These are phyloP conservation scores for Pisolithus tinctorius DNA, from an alignment of 768 basidiomycete species.

Conservation along the genomic window DNA sequence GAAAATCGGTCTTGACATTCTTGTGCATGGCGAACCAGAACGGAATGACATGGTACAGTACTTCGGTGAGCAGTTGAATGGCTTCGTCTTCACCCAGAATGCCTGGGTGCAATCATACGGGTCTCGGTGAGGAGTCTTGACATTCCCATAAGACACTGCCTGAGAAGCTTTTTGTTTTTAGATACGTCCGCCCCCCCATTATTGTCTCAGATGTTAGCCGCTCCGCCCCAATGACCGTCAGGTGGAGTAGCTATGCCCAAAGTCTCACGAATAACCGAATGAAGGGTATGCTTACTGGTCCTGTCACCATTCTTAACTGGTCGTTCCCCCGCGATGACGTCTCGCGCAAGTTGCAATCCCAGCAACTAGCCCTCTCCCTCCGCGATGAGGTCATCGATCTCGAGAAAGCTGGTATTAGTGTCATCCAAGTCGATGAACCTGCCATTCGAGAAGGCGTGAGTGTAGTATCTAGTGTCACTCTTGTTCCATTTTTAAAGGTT, in stretches of 20 bases:
- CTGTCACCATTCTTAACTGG: conserved; percentile 99
- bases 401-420: conserved; percentile 92
- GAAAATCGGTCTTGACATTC: conserved; percentile 88
- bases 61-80: conserved; percentile 92
- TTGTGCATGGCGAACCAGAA: conserved; percentile 99
- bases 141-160: conserved; percentile 3
- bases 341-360: conserved; percentile 92
- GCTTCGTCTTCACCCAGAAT: conserved; percentile 98
- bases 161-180: conserved; percentile 19
- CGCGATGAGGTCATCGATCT: conserved; percentile 98
- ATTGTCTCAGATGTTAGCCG: conserved; percentile 97
- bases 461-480: conserved; percentile 9
- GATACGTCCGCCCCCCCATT: conserved; percentile 97
- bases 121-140: conserved; percentile 60
- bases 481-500: conserved; percentile 7
- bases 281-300: conserved; percentile 99
- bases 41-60: conserved; percentile 99
- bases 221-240: conserved; percentile 87
- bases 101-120: conserved; percentile 99
- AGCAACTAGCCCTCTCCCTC: conserved; percentile 95
- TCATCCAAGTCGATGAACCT: conserved; percentile 99
- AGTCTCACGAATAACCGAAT: conserved; percentile 88
- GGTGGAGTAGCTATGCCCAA: conserved; percentile 96
- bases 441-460: conserved; percentile 97
- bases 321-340: conserved; percentile 99